Evolutionary conservation across 1,284 basidiomycete genomes (phyloP).

Genomic region (Cystobasidiaceae sp.): DNA sequence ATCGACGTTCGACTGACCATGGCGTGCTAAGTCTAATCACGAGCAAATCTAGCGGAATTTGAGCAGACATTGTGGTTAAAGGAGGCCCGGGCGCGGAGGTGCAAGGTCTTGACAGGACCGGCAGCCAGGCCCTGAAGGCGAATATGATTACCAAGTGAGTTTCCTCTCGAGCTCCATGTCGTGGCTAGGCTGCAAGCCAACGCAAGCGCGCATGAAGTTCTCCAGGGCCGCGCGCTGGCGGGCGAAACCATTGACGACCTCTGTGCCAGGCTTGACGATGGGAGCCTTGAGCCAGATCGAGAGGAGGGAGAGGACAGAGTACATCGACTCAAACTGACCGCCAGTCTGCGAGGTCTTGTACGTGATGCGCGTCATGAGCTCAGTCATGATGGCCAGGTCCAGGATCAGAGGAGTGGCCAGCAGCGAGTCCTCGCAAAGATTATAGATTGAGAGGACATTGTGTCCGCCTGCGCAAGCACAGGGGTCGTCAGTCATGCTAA

Average conservation of each 20-base stretch:
- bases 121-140: not conserved
- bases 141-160: conserved; percentile 22
- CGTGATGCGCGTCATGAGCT: conserved; percentile 84
- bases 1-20: too few relatives aligned
- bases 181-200: conserved; percentile 73
- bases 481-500: too few relatives aligned
- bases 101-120: too few relatives aligned
- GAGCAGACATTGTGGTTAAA: too few relatives aligned
- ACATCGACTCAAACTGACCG: conserved; percentile 63
- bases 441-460: conserved; percentile 78
- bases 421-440: conserved; percentile 95
- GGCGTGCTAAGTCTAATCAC: too few relatives aligned
- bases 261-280: conserved; percentile 88
- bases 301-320: conserved; percentile 80
- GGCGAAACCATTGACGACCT: conserved; percentile 91
- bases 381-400: conserved; percentile 87
- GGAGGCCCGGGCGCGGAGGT: too few relatives aligned
- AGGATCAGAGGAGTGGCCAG: conserved; percentile 93
- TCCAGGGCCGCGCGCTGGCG: conserved; percentile 93
- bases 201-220: conserved; percentile 76
- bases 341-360: conserved; percentile 62
- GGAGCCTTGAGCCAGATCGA: conserved; percentile 83
- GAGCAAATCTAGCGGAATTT: too few relatives aligned
- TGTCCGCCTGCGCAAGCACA: too few relatives aligned
- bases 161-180: conserved; percentile 54